Evolutionary conservation across 305 asterid genomes (phyloP).

Genomic region (Caryopteris hybrid): DNA sequence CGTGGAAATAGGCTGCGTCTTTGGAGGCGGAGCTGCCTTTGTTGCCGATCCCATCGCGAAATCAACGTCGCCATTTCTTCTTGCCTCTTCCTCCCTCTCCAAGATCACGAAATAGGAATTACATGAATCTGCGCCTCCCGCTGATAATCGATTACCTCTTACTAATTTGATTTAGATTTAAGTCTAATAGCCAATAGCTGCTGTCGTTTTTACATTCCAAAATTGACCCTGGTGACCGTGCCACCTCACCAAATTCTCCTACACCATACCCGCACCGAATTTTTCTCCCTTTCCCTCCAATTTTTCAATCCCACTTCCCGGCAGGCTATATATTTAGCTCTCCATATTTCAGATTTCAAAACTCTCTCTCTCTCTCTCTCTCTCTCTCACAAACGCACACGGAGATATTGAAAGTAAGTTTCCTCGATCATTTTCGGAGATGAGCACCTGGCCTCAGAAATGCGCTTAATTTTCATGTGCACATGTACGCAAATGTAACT

Average conservation of each 20-base stretch:
- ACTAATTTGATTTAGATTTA: too few species aligned
- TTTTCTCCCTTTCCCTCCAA: slow-evolving; percentile 18
- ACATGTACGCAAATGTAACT: background rate
- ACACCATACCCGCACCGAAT: slow-evolving; percentile 13
- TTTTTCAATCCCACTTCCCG: background rate
- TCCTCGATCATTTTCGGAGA: background rate
- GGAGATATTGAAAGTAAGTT: slow-evolving; percentile 5
- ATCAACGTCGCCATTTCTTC: slow-evolving; percentile 35
- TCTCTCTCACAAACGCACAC: background rate
- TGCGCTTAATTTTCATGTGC: background rate
- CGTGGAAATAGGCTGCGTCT: slow-evolving; percentile 33
- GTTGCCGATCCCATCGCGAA: slow-evolving; percentile 65
- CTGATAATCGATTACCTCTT: too few species aligned
- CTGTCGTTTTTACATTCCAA: too few species aligned
- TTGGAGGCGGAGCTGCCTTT: slow-evolving; percentile 44
- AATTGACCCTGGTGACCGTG: slow-evolving; percentile 13
- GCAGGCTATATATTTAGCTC: background rate
- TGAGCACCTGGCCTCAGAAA: background rate
- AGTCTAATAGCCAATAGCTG: too few species aligned
- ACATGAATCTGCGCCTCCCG: background rate
- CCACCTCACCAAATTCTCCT: slow-evolving; percentile 20
- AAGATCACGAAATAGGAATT: background rate
- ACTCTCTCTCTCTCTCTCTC: slow-evolving; percentile 1
- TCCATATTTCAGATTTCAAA: background rate
- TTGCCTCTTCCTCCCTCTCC: background rate